phyloP scores from a whole-genome alignment of 2,329 filamentous ascomycete genomes.

The Harringtonia aguacate region DNA sequence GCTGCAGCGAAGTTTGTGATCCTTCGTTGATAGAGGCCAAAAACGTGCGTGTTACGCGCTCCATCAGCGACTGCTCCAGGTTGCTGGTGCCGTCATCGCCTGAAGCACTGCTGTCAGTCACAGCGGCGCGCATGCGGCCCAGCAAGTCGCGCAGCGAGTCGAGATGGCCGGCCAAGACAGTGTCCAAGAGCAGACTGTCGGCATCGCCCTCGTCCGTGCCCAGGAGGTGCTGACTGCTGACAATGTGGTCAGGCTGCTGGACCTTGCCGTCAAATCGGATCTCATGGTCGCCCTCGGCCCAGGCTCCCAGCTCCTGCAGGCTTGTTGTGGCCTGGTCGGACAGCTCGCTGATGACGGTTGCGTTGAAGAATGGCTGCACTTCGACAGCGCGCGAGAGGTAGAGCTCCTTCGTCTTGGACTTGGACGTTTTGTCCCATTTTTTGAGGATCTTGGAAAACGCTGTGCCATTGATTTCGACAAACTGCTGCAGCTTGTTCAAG shows the following conservation, averaged over 20 bases:
- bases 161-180: conserved; percentile 71
- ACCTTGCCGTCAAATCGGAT: conserved; percentile 59
- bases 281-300: conserved; percentile 84
- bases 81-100: conserved; percentile 18
- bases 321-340: conserved; percentile 97
- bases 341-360: conserved; percentile 89
- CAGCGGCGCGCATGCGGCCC: conserved; percentile 51
- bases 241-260: conserved; percentile 42
- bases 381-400: conserved; percentile 94
- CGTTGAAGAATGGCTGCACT: conserved; percentile 96
- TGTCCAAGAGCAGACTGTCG: conserved; percentile 79
- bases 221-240: conserved; percentile 53
- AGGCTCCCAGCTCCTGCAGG: conserved; percentile 85
- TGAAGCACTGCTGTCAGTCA: conserved; percentile 39
- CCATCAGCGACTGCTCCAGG: conserved; percentile 46
- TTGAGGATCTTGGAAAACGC: conserved; percentile 98
- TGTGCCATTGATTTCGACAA: conserved; percentile 95
- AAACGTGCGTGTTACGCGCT: conserved; percentile 82
- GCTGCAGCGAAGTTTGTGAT: conserved; percentile 61
- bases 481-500: conserved; percentile 95
- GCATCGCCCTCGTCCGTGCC: conserved; percentile 82
- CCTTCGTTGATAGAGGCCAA: conserved; percentile 82
- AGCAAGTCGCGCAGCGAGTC: conserved; percentile 72
- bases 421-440: conserved; percentile 99
- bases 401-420: conserved; percentile 95